These are phyloP conservation scores for Juglanconis juglandina DNA, from an alignment of 2,329 filamentous ascomycete genomes.

Conservation along the genomic window DNA sequence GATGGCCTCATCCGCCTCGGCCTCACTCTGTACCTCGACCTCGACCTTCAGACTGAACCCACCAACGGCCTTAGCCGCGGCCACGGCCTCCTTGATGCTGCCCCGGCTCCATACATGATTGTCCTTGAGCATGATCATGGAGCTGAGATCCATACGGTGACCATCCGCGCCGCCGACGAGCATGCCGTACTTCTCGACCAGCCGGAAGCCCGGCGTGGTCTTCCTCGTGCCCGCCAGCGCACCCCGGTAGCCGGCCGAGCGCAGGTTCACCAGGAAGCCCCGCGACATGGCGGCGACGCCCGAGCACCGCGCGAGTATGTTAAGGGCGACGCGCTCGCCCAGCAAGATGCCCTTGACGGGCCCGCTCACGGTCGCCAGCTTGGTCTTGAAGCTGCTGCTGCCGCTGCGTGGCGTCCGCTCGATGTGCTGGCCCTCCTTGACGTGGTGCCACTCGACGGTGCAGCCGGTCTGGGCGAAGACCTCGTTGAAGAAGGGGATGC, in stretches of 20 bases:
- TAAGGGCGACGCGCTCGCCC: slow-evolving; percentile 91
- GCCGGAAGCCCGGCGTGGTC: slow-evolving; percentile 90
- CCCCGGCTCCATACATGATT: slow-evolving; percentile 94
- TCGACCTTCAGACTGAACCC: slow-evolving; percentile 94
- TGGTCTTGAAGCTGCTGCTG: slow-evolving; percentile 42
- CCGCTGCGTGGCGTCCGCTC: slow-evolving; percentile 44
- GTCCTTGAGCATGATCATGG: slow-evolving; percentile 99
- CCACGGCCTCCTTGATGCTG: slow-evolving; percentile 81
- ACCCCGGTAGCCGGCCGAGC: slow-evolving; percentile 70
- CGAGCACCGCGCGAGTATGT: slow-evolving; percentile 84
- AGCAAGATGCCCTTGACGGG: slow-evolving; percentile 77
- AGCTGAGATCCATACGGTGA: slow-evolving; percentile 84
- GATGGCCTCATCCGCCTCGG: slow-evolving; percentile 88
- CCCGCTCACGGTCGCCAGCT: slow-evolving; percentile 78
- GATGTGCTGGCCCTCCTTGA: slow-evolving; percentile 69
- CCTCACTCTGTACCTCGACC: slow-evolving; percentile 87
- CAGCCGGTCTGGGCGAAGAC: slow-evolving; percentile 88
- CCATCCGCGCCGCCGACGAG: slow-evolving; percentile 87
- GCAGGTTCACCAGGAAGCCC: slow-evolving; percentile 52
- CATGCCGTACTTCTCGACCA: slow-evolving; percentile 99
- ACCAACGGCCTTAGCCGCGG: slow-evolving; percentile 75
- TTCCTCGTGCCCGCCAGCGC: slow-evolving; percentile 92
- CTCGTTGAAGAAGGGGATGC: slow-evolving; percentile 92
- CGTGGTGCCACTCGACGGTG: slow-evolving; percentile 78
- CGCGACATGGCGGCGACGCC: slow-evolving; percentile 75